phyloP scores from a whole-genome alignment of 176 grass and related monocot species.

The Lolium multiflorum region DNA sequence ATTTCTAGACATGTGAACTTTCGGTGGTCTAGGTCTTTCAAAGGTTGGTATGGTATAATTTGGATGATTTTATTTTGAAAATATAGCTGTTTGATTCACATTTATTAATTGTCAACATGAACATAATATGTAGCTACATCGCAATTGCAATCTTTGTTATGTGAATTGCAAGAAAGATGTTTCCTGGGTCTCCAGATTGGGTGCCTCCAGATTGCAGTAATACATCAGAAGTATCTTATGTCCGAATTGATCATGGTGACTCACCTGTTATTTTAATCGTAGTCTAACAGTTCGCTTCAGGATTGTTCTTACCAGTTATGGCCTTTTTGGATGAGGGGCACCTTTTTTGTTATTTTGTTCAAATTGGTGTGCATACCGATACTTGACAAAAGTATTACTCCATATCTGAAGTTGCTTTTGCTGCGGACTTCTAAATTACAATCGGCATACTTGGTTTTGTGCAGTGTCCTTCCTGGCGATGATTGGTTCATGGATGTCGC shows the following conservation, averaged over 20 bases:
- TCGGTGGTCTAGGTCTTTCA: not conserved
- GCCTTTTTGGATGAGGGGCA: not conserved
- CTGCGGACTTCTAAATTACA: not conserved
- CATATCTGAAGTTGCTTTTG: not conserved
- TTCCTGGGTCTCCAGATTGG: not conserved
- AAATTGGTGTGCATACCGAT: not conserved
- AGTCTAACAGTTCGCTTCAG: not conserved
- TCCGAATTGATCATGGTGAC: not conserved
- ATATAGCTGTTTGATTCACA: conserved; percentile 10
- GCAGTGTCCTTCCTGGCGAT: conserved; percentile 72
- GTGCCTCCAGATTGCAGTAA: conserved; percentile 4
- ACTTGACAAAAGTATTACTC: conserved; percentile 1
- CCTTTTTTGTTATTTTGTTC: not conserved
- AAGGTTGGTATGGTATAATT: not conserved
- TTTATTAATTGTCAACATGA: not conserved
- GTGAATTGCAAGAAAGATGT: not conserved
- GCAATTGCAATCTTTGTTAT: not conserved
- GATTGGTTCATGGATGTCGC: conserved; percentile 91
- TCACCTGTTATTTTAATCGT: conserved; percentile 17
- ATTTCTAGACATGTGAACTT: not conserved
- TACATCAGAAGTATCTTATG: not conserved
- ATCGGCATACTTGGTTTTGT: conserved; percentile 35
- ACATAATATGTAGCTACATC: not conserved
- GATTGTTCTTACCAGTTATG: not conserved
- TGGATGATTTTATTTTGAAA: not conserved